Evolutionary conservation across 441 rosid genomes (phyloP).

Genomic region (Aquilaria agallochum): DNA sequence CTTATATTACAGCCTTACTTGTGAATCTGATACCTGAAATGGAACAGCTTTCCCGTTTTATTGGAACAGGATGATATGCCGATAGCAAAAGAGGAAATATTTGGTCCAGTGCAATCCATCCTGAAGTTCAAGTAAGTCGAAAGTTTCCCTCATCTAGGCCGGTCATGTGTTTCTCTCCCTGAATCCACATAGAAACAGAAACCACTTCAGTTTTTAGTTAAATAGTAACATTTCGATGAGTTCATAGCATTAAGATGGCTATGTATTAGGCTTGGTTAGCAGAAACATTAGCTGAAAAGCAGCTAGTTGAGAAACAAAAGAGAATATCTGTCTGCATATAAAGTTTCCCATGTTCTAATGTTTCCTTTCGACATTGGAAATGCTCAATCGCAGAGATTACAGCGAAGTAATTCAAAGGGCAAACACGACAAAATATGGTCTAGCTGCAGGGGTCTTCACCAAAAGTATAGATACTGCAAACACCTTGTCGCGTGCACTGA

Average conservation of each 20-base stretch:
- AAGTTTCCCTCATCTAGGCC: neutral
- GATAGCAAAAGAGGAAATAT: slow-evolving; percentile 85
- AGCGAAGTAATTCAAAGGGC: slow-evolving; percentile 76
- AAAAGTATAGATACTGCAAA: slow-evolving; percentile 58
- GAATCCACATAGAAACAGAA: neutral
- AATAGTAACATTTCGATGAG: too few species aligned
- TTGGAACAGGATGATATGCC: slow-evolving; percentile 67
- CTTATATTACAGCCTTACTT: neutral
- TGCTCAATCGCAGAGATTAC: slow-evolving; percentile 38
- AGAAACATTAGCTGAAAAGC: too few species aligned
- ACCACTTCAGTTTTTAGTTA: neutral
- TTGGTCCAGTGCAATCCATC: slow-evolving; percentile 91
- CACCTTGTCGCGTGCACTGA: slow-evolving; percentile 56
- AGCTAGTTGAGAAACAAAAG: too few species aligned
- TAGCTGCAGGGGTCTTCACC: slow-evolving; percentile 86
- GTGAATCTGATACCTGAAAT: neutral
- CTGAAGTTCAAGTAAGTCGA: slow-evolving; percentile 72
- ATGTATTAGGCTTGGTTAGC: neutral
- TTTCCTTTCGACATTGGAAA: neutral
- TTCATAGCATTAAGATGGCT: too few species aligned
- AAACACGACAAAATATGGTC: slow-evolving; percentile 53
- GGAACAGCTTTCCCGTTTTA: neutral
- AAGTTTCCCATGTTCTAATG: neutral
- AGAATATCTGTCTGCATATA: neutral
- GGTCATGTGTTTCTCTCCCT: neutral